Conservation (phyloP, 768 basidiomycete genomes). For the Galerina sulciceps region DNA sequence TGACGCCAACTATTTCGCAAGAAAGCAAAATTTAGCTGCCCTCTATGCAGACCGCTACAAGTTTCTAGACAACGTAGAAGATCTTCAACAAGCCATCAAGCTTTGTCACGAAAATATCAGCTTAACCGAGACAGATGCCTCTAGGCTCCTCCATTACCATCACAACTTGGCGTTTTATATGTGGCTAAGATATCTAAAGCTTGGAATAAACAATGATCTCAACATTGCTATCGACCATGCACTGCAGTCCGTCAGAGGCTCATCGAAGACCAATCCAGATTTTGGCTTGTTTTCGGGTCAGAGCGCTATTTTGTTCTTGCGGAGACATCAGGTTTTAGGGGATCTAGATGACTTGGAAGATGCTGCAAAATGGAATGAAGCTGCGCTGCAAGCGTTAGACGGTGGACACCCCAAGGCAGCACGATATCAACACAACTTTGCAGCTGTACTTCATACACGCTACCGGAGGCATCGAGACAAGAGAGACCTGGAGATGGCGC, state of each 20-base stretch:
- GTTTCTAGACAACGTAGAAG: not conserved
- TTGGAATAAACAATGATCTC: not conserved
- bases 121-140: not conserved
- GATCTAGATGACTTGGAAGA: constrained; percentile 9
- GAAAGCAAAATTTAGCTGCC: not conserved
- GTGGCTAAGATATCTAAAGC: not conserved
- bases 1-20: not conserved
- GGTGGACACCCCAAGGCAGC: constrained; percentile 1
- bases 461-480: constrained; percentile 9
- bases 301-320: not conserved
- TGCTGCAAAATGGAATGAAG: constrained; percentile 1
- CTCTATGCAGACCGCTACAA: constrained; percentile 4
- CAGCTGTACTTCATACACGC: not conserved
- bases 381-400: not conserved
- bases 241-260: not conserved
- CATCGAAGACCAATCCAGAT: not conserved
- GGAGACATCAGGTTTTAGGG: constrained; percentile 2
- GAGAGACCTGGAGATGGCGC: constrained; percentile 12
- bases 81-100: constrained; percentile 2
- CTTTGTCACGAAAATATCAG: not conserved
- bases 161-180: not conserved
- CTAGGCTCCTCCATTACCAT: not conserved
- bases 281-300: constrained; percentile 5
- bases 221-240: constrained; percentile 5
- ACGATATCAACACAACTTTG: not conserved